Evolutionary conservation across 2,329 filamentous ascomycete species (phyloP), one percentile per base, ranked within the genome.

Genomic region (Hymenoscyphus repandus): DNA sequence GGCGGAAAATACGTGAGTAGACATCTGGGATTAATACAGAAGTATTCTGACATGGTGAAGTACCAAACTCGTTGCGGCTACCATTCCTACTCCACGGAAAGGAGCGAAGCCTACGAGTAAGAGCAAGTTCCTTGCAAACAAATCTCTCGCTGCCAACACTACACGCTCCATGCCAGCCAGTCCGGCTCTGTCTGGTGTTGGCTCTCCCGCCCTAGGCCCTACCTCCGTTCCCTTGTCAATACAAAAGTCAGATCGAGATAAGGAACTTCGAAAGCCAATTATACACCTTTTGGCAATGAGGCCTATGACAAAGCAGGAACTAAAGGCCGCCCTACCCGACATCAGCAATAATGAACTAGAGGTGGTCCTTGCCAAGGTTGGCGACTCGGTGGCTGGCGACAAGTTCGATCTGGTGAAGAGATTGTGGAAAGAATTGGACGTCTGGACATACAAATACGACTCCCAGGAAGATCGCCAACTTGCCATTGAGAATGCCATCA

Each of bases 371-470:
- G 71, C 77, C 44, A 85, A 84, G 66, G 78, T 82, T 18, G 81
- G 78, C 30, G 75, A 78, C 51, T 72, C 76, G 51, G 55, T 70
- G 4, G 65, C 70, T 2, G 68, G 68, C 4, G 72, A 77, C 53
- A 80, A 73, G 57, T 85, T 77, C 74, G 67, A 70, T 32, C 66
- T 85, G 58, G 74, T 76, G 54, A 80, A 78, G 66, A 68, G 72
- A 20, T 79, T 74, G 55, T 85, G 77, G 75, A 83, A 77, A 65
- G 82, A 85, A 56, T 72, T 85, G 12, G 80, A 85, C 57, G 78
- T 83, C 18, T 85, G 78, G 74, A 76, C 74, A 51, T 83, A 82
- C 63, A 69, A 76, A 27, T 85, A 85, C 61, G 69, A 71, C 40
- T 71, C 65, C 34, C 67, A 73, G 15, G 74, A 77, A 31, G 74